Evolutionary conservation across 805 yeast genomes (phyloP).

Genomic region (Starmerella floricola): DNA sequence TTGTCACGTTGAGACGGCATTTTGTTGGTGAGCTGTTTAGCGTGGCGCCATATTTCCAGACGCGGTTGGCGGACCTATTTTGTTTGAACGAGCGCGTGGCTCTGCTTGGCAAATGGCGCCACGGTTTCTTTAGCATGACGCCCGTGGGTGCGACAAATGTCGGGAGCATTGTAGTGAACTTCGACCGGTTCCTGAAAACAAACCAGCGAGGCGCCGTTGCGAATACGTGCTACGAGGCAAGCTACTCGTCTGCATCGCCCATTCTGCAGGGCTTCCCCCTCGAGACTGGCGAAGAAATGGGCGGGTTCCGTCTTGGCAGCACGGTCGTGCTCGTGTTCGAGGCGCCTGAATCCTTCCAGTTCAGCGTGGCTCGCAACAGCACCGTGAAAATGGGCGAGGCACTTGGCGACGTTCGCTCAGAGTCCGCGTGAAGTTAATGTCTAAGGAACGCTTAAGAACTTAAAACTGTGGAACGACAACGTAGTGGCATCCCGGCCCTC

Average conservation of each 20-base stretch:
- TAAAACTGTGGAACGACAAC: no score
- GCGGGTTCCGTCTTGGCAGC: conserved; percentile 91
- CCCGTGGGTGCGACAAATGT: conserved; percentile 99
- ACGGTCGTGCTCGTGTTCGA: conserved; percentile 96
- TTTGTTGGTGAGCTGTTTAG: conserved; percentile 91
- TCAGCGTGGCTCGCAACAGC: conserved; percentile 58
- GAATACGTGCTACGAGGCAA: conserved; percentile 87
- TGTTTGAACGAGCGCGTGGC: conserved; percentile 93
- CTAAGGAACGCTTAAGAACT: no score
- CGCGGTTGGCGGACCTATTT: conserved; percentile 71
- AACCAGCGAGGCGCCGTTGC: conserved; percentile 47
- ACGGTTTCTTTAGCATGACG: conserved; percentile 96
- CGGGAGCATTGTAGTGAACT: conserved; percentile 83
- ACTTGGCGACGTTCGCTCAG: conserved; percentile 36
- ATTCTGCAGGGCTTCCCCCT: conserved; percentile 78
- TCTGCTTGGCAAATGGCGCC: conserved; percentile 85
- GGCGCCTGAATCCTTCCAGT: conserved; percentile 74
- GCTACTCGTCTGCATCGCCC: conserved; percentile 66
- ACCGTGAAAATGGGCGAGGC: conserved; percentile 74
- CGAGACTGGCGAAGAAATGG: conserved; percentile 85
- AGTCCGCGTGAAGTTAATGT: no score
- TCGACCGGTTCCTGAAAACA: conserved; percentile 81
- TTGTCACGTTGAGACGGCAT: conserved; percentile 81
- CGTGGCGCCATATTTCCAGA: conserved; percentile 94
- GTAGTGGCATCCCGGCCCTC: no score